These are phyloP conservation scores for Arthrobotrys megalospora DNA, from an alignment of 2,329 filamentous ascomycete species.

Conservation along the genomic window DNA sequence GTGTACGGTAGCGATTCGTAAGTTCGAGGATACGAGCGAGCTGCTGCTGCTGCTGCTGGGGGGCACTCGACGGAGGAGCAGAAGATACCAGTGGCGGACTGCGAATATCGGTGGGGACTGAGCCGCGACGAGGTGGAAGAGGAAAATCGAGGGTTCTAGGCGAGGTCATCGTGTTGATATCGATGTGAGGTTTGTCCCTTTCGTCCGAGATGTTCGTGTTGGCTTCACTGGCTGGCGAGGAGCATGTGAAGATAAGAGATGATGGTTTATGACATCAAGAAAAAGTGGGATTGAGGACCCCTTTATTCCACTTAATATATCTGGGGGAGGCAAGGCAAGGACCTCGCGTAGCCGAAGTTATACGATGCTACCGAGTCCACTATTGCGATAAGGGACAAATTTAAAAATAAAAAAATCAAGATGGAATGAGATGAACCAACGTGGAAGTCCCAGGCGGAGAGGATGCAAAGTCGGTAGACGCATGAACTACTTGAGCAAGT, in stretches of 20 bases:
- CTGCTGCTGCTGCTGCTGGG: conserved; percentile 47
- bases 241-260: conserved; percentile 30
- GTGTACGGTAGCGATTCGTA: conserved; percentile 57
- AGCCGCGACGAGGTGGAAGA: conserved; percentile 49
- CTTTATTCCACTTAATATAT: conserved; percentile 21
- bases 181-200: conserved; percentile 25
- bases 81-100: conserved; percentile 33
- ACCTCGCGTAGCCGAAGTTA: conserved; percentile 25
- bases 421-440: conserved; percentile 26
- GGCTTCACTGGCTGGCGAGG: conserved; percentile 10
- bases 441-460: conserved; percentile 45
- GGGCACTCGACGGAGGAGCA: conserved; percentile 3
- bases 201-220: conserved; percentile 17
- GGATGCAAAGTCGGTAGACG: not conserved
- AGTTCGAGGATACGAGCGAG: conserved; percentile 58
- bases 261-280: conserved; percentile 46
- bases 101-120: conserved; percentile 45
- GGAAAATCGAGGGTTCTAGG: conserved; percentile 59
- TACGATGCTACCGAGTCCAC: not conserved
- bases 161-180: conserved; percentile 38
- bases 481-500: not conserved
- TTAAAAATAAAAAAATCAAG: conserved; percentile 2
- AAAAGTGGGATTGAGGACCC: conserved; percentile 20
- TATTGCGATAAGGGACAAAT: not conserved
- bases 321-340: conserved; percentile 16